phyloP scores from a whole-genome alignment of 129 eudicot genomes.

The Saussurea involucrata region DNA sequence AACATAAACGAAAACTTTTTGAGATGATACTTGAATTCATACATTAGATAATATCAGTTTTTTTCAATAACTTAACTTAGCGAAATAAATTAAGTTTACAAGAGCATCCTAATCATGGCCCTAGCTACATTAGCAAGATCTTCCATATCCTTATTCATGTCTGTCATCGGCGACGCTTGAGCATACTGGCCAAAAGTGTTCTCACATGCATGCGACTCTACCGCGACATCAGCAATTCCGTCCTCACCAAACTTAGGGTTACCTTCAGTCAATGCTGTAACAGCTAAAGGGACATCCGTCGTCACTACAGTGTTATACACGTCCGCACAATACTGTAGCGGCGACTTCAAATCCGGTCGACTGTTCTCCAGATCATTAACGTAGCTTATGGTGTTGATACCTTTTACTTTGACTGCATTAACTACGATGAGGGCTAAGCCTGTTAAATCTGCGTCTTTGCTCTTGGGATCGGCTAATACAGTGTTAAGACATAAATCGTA shows the following conservation, averaged over 20 bases:
- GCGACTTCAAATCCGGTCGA: not conserved
- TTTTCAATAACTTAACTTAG: not conserved
- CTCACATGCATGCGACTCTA: constrained; percentile 37
- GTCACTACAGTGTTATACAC: constrained; percentile 25
- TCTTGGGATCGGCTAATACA: constrained; percentile 31
- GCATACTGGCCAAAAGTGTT: constrained; percentile 17
- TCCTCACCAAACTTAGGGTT: constrained; percentile 43
- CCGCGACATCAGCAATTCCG: constrained; percentile 35
- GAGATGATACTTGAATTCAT: not conserved
- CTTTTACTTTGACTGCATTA: constrained; percentile 27
- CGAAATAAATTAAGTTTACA: not conserved
- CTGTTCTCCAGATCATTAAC: not conserved
- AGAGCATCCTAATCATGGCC: constrained; percentile 30
- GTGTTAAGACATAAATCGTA: constrained; percentile 30
- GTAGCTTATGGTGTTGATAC: not conserved
- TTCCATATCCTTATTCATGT: constrained; percentile 8
- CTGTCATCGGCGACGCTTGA: constrained; percentile 17
- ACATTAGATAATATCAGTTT: not conserved
- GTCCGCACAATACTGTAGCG: constrained; percentile 22
- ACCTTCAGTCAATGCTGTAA: constrained; percentile 22
- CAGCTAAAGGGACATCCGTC: constrained; percentile 28
- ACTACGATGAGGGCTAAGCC: constrained; percentile 37
- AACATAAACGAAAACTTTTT: not conserved
- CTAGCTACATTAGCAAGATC: constrained; percentile 34
- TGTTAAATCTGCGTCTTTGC: constrained; percentile 38